Percentiles rank a stretch among this genome's conserved stretches.
Evolutionary conservation across 345 rosid genomes (phyloP).

Genomic region (Citrus sp.): DNA sequence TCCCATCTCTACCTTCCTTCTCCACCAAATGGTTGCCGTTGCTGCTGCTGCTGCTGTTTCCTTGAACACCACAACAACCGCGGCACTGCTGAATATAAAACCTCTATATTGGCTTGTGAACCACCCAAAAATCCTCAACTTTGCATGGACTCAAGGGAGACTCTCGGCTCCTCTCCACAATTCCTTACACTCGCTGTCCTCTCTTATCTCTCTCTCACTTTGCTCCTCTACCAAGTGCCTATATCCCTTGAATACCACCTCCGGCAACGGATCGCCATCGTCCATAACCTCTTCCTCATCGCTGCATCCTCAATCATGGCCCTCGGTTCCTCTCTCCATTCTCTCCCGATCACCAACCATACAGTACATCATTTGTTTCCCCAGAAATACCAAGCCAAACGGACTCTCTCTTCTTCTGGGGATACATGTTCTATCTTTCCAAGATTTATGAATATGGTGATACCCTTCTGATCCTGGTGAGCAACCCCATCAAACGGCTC

Average conservation of each 20-base stretch:
- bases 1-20: neutral
- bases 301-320: slow-evolving; percentile 40
- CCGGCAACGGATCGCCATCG: slow-evolving; percentile 20
- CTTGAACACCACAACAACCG: neutral
- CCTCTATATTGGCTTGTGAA: slow-evolving; percentile 31
- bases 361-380: slow-evolving; percentile 50
- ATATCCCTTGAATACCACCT: neutral
- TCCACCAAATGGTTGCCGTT: neutral
- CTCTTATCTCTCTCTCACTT: slow-evolving; percentile 31
- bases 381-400: slow-evolving; percentile 27
- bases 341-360: slow-evolving; percentile 25
- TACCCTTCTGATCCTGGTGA: slow-evolving; percentile 50
- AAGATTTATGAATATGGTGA: slow-evolving; percentile 56
- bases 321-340: slow-evolving; percentile 29
- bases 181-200: slow-evolving; percentile 30
- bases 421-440: slow-evolving; percentile 61
- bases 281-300: slow-evolving; percentile 37
- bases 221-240: slow-evolving; percentile 1
- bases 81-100: neutral
- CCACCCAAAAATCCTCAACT: slow-evolving; percentile 34
- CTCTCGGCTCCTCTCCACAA: slow-evolving; percentile 31
- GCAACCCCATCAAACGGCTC: slow-evolving; percentile 40
- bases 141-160: slow-evolving; percentile 33
- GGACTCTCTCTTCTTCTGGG: slow-evolving; percentile 79
- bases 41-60: neutral